A percentile compares a stretch with the other conserved stretches of the same genome.
Conservation (phyloP, 2,329 filamentous ascomycete genomes). For the Cladosporium oxysporum region DNA sequence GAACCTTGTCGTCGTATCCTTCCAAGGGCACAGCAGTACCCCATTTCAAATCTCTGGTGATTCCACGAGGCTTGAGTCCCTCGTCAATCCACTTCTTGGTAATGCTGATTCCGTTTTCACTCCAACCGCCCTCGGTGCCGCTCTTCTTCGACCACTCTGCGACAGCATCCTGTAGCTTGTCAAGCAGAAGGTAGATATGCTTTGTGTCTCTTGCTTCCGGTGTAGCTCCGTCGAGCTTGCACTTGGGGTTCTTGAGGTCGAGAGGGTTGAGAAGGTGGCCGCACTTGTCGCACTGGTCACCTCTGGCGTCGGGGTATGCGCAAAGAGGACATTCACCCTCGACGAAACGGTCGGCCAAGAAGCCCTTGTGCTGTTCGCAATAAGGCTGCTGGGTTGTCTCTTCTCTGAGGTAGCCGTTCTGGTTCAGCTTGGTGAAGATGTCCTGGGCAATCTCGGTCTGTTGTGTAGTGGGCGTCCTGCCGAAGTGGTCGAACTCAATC, state of each 20-base stretch:
- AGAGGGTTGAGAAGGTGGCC: slow-evolving; percentile 51
- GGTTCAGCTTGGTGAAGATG: slow-evolving; percentile 82
- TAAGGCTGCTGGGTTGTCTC: slow-evolving; percentile 85
- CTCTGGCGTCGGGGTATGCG: slow-evolving; percentile 53
- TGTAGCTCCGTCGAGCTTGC: slow-evolving; percentile 84
- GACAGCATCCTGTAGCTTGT: slow-evolving; percentile 76
- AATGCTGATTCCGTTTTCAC: slow-evolving; percentile 71
- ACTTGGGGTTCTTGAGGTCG: slow-evolving; percentile 76
- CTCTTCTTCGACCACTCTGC: slow-evolving; percentile 75
- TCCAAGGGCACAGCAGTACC: slow-evolving; percentile 65
- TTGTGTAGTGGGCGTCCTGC: slow-evolving; percentile 81
- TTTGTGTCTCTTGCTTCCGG: slow-evolving; percentile 81
- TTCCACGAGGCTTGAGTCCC: slow-evolving; percentile 82
- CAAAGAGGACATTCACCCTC: slow-evolving; percentile 78
- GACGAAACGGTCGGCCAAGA: slow-evolving; percentile 83
- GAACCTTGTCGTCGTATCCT: slow-evolving; percentile 73
- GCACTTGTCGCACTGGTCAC: slow-evolving; percentile 58
- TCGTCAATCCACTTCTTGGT: slow-evolving; percentile 80
- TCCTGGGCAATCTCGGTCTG: slow-evolving; percentile 93
- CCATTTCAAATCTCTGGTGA: slow-evolving; percentile 92
- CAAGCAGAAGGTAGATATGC: slow-evolving; percentile 85
- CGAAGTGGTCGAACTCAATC: slow-evolving; percentile 93
- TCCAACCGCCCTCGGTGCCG: slow-evolving; percentile 74
- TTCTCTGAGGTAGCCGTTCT: slow-evolving; percentile 87
- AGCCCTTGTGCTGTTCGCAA: slow-evolving; percentile 65